phyloP scores from a whole-genome alignment of 345 rosid genomes.

The Dimocarpus longan region DNA sequence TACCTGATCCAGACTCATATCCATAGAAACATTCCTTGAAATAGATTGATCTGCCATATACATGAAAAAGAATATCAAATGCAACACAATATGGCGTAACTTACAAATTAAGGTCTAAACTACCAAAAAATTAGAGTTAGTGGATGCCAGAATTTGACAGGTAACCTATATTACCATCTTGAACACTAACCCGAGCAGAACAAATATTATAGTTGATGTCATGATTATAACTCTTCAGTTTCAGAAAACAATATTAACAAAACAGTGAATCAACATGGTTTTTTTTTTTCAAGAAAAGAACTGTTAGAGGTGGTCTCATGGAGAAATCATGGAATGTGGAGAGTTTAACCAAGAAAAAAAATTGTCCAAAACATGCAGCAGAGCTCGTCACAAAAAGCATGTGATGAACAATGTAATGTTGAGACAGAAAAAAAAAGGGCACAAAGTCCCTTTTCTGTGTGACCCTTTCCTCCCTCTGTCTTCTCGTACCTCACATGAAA shows the following conservation, averaged over 20 bases:
- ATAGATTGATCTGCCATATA: slow-evolving; percentile 66
- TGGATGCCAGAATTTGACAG: not conserved
- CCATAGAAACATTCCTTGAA: slow-evolving; percentile 62
- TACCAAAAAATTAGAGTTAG: not conserved
- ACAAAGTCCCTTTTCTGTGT: not conserved
- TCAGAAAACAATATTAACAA: not conserved
- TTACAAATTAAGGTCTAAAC: not conserved
- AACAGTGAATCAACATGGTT: not conserved
- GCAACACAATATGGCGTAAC: not conserved
- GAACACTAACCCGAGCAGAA: slow-evolving; percentile 1
- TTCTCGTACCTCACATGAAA: not conserved
- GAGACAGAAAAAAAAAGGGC: not conserved
- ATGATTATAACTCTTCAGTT: not conserved
- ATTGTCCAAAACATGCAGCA: not conserved
- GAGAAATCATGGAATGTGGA: not conserved
- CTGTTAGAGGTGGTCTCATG: not conserved
- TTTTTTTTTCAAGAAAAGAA: not conserved
- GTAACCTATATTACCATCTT: not conserved
- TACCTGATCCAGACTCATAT: slow-evolving; percentile 73
- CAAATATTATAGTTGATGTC: not conserved
- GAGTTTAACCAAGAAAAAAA: slow-evolving; percentile 5
- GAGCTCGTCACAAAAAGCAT: not conserved
- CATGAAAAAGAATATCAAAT: slow-evolving; percentile 11
- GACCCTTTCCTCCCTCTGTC: not conserved
- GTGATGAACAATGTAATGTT: not conserved